Evolutionary conservation across 1,139 yeast genomes (phyloP), one percentile per base, ranked within the genome.

Genomic region (Pichiaceae sp.): DNA sequence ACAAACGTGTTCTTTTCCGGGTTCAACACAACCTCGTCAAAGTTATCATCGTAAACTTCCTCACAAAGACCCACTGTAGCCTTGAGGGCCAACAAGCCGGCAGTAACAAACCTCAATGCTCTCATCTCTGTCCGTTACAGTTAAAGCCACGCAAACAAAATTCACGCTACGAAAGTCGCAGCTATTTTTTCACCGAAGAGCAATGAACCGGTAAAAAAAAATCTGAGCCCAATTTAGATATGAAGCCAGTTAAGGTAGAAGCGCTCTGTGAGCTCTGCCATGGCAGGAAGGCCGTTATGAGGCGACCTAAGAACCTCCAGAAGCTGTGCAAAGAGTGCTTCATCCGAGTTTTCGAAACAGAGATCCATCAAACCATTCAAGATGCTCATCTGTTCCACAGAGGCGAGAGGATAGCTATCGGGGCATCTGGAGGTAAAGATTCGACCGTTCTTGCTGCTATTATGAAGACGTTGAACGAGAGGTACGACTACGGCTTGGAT

Each of bases 381-480:
- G 68, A 74, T 33, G 79, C 83, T 38, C 65, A 75, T 1, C 68
- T 93, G 33, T 93, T 93, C 52, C 57, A 74, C 25, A 68, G 65
- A 1, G 97, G 96, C 14, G 98, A 93, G 53, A 70, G 65, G 28
- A 91, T 93, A 2, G 98, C 97, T 14, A 89, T 93, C 20, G 98
- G 99, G 12, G 98, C 98, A 0, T 85, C 96, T 1, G 99, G 99
- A 18, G 99, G 99, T 35, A 93, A 93, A 53, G 99, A 93, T 56
- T 86, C 96, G 4, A 93, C 98, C 0, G 98, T 93, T 1, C 62
- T 93, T 27, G 98, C 98, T 0, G 78, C 91, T 34, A 75, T 93
- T 1, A 63, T 93, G 61, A 91, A 87, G 54, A 75, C 91, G 0
- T 63, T 93, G 42, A 93, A 93, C 56, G 96, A 87, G 52, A 64